Evolutionary conservation across 768 basidiomycete species (phyloP).

Genomic region (Russula emetica): DNA sequence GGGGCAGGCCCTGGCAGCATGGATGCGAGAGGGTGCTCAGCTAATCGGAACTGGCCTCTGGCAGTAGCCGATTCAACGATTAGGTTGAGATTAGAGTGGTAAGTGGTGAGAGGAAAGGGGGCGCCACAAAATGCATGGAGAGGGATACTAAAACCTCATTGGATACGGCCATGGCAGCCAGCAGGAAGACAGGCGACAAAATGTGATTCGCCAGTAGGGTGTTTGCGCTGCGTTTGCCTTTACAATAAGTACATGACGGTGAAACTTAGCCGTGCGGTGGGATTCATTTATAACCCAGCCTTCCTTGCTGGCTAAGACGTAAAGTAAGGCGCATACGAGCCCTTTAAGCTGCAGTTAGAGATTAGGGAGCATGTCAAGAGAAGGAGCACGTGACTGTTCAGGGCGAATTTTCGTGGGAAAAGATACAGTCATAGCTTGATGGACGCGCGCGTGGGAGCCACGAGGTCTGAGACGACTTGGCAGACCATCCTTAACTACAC

Average conservation of each 20-base stretch:
- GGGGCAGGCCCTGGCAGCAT: conserved; percentile 37
- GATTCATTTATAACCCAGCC: neutral
- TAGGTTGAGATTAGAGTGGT: conserved; percentile 29
- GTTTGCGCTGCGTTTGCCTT: conserved; percentile 45
- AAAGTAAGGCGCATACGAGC: neutral
- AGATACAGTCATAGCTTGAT: neutral
- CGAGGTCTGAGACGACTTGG: conserved; percentile 4
- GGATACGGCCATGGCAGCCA: conserved; percentile 55
- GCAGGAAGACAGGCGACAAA: conserved; percentile 63
- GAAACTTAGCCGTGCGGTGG: neutral
- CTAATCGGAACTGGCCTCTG: too few species aligned
- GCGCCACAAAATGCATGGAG: neutral
- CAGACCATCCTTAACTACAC: conserved; percentile 8
- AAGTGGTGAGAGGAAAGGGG: neutral
- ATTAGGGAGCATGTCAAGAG: neutral
- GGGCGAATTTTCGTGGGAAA: conserved; percentile 14
- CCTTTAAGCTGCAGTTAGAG: too few species aligned
- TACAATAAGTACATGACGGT: neutral
- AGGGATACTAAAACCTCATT: conserved; percentile 35
- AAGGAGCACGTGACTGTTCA: neutral
- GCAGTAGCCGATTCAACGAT: conserved; percentile 38
- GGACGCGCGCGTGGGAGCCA: conserved; percentile 20
- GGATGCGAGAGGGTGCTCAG: conserved; percentile 59
- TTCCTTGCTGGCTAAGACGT: neutral
- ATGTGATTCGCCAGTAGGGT: conserved; percentile 69